Conservation (phyloP, 306 rosid species). For the Casuarina cunninghamiana region DNA sequence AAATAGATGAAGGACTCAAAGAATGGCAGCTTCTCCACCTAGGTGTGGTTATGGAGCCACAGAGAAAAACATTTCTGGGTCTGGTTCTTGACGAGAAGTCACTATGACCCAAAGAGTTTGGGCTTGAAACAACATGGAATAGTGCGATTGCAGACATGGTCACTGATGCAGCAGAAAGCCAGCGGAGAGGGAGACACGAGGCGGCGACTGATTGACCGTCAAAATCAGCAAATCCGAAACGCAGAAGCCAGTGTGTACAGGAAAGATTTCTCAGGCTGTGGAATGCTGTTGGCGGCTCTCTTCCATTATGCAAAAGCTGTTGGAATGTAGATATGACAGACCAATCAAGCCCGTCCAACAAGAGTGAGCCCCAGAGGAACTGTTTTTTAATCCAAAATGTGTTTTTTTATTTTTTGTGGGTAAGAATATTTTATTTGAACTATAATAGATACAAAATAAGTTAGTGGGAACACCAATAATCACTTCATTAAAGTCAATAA, state of each 20-base stretch:
- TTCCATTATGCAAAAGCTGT: neutral
- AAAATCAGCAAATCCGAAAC: neutral
- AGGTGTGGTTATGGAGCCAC: slow-evolving; percentile 32
- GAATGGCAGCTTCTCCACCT: slow-evolving; percentile 31
- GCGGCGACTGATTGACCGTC: neutral
- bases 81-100: slow-evolving; percentile 23
- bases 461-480: too few species aligned
- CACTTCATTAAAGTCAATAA: too few species aligned
- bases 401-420: too few species aligned
- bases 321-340: neutral
- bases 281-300: neutral
- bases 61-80: slow-evolving; percentile 17
- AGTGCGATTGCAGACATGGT: slow-evolving; percentile 47
- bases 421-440: too few species aligned
- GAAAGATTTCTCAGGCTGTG: neutral
- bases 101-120: slow-evolving; percentile 17
- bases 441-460: too few species aligned
- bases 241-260: neutral
- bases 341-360: neutral
- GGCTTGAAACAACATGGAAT: slow-evolving; percentile 19
- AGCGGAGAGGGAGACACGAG: neutral
- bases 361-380: neutral
- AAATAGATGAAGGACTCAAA: slow-evolving; percentile 34
- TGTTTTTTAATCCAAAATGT: neutral
- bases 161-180: neutral